Percentiles rank a stretch among this genome's conserved stretches.
These are phyloP conservation scores for Taiozyma sp. DNA, from an alignment of 1,139 yeast species.

Conservation along the genomic window DNA sequence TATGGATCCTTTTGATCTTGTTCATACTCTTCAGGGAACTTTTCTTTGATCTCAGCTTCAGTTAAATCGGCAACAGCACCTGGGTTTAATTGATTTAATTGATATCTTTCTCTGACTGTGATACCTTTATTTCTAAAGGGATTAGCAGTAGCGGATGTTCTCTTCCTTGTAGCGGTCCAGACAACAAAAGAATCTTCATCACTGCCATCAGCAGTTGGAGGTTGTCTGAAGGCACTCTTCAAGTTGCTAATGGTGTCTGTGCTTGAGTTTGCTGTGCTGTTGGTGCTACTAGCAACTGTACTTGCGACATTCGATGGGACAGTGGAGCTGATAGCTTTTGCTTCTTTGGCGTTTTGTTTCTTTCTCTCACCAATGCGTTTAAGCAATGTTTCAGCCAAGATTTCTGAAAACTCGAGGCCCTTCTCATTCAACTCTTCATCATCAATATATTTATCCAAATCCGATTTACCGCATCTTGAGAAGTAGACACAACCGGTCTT, in stretches of 20 bases:
- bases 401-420: slow-evolving; percentile 50
- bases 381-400: slow-evolving; percentile 29
- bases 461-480: slow-evolving; percentile 69
- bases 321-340: slow-evolving; percentile 3
- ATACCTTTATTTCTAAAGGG: slow-evolving; percentile 57
- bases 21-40: slow-evolving; percentile 65
- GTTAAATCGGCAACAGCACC: slow-evolving; percentile 77
- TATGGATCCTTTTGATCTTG: slow-evolving; percentile 75
- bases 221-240: slow-evolving; percentile 23
- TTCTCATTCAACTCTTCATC: slow-evolving; percentile 65
- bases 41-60: slow-evolving; percentile 49
- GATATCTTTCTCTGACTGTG: slow-evolving; percentile 67
- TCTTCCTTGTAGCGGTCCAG: slow-evolving; percentile 87
- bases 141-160: slow-evolving; percentile 77
- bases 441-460: slow-evolving; percentile 35
- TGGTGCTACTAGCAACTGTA: background rate
- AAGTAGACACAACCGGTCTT: slow-evolving; percentile 84
- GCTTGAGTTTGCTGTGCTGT: slow-evolving; percentile 9
- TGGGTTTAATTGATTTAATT: slow-evolving; percentile 82
- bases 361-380: slow-evolving; percentile 26
- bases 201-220: slow-evolving; percentile 29
- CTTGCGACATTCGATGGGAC: slow-evolving; percentile 1
- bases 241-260: slow-evolving; percentile 9
- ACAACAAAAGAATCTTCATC: slow-evolving; percentile 48
- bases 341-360: slow-evolving; percentile 5